Evolutionary conservation across 768 basidiomycete genomes (phyloP), one percentile per base, ranked within the genome.

Genomic region (Omphalotus guepiniiformis): DNA sequence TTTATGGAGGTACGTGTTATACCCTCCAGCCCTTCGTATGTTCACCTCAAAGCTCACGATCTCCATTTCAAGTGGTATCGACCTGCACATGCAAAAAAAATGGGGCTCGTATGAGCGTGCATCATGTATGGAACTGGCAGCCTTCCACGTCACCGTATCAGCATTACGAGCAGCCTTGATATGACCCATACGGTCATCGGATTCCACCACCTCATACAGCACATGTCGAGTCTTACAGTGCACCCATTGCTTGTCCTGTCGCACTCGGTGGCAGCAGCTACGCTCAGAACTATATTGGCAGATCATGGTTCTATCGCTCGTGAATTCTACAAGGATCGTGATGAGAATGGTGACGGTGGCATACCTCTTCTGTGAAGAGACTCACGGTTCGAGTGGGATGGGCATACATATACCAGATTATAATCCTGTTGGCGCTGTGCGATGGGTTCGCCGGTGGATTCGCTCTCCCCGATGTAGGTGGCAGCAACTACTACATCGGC

Each of bases 361-460:
- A 83, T 87, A 25, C 85, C 87, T 0, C 71, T 89, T 7, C 64
- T 88, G 22, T 59, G 68, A 3, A 63, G 79, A n/a, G 76, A 78
- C 18, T 42, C 44, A n/a, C 37, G 39, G 15, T n/a, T 34, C 37
- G 18, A 41, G 49, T 34, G 54, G 62, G 1, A 48, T 65, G 27
- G 54, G 62, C 4, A 48, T 65, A 11, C 28, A 26, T 21, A 47
- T 57, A 61, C 63, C 23, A 60, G 65, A 21, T 55, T 62, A 26
- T 44, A 52, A 41, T 47, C 55, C 28, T 58, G n/a, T n/a, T n/a
- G 64, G 56, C 26, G n/a, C n/a, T n/a, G n/a, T n/a, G n/a, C n/a
- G 54, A 51, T 57, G 52, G 53, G 38, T n/a, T 53, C 48, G 12
- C 19, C 45, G 29, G 27, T 42, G 45, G 46, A n/a, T n/a, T n/a